phyloP scores from a whole-genome alignment of 1,284 basidiomycete genomes.

The Trichosporon sp. region DNA sequence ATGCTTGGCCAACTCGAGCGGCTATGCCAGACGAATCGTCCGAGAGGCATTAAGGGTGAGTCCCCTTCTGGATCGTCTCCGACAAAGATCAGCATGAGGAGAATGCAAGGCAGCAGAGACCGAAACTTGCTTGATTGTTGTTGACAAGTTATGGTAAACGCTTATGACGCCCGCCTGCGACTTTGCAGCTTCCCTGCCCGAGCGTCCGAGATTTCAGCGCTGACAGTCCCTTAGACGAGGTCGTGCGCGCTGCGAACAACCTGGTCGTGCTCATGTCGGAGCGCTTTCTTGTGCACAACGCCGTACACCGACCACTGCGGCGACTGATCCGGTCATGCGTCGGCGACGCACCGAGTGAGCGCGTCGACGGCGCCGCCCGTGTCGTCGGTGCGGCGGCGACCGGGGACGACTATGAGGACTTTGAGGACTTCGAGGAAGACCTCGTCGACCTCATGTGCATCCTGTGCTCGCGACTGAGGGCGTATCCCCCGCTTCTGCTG shows the following conservation, averaged over 20 bases:
- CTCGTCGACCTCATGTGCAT: slow-evolving; percentile 88
- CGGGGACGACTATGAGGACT: slow-evolving; percentile 34
- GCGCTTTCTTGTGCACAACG: slow-evolving; percentile 83
- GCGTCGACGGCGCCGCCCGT: slow-evolving; percentile 64
- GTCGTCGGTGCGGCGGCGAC: slow-evolving; percentile 75
- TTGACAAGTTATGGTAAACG: neutral
- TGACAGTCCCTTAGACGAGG: slow-evolving; percentile 56
- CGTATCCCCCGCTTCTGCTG: slow-evolving; percentile 82
- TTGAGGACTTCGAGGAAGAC: slow-evolving; percentile 47
- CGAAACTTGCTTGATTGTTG: neutral
- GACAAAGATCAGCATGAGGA: neutral
- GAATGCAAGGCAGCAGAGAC: neutral
- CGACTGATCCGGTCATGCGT: slow-evolving; percentile 80
- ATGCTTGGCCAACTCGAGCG: slow-evolving; percentile 77
- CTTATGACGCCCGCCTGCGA: neutral
- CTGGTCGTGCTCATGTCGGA: slow-evolving; percentile 85
- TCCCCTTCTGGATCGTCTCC: neutral
- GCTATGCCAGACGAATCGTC: slow-evolving; percentile 74
- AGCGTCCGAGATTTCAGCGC: neutral
- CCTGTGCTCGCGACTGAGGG: slow-evolving; percentile 80
- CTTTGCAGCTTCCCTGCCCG: neutral
- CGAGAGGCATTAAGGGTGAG: slow-evolving; percentile 67
- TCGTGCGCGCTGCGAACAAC: slow-evolving; percentile 74
- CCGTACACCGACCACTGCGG: slow-evolving; percentile 81
- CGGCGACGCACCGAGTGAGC: slow-evolving; percentile 74